Evolutionary conservation across 1,284 basidiomycete genomes (phyloP), one percentile per base, ranked within the genome.

Genomic region (Vanrija humicola): DNA sequence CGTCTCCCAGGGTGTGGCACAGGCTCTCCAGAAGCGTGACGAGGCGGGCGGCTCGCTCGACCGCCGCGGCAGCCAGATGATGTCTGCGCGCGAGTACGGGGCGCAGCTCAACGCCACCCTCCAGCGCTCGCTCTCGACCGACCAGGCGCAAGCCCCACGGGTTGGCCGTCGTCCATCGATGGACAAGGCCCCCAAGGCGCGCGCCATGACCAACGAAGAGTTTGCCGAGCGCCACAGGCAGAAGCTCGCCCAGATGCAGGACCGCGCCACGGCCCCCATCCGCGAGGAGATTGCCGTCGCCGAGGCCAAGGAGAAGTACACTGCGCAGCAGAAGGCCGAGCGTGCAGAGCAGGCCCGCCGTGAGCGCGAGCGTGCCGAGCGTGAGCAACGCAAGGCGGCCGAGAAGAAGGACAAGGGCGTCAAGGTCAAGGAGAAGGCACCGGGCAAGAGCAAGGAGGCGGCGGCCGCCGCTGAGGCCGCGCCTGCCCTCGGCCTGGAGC

Each of bases 151-250:
- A 19, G 42, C 38, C 14, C 23, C 38, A 26, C 26, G 18, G 38
- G 42, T 18, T n/a, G 42, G 38, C 14, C 48, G 44, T 18, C 56
- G 57, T 15, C 23, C 38, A 1, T 43, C 51, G 15, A 8, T 18
- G 15, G 26, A 43, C 44, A 25, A 18, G 39, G 38, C n/a, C 50
- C 50, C 18, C 47, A 43, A n/a, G 38, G 48, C 23, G 46, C 58
- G 59, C 10, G 63, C 68, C 3, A 72, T 76, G 65, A 74, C 74
- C 6, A 66, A 68, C 19, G 73, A 76, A 26, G 73, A 78, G 50
- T 66, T 78, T 6, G 63, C 66, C 1, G 68, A 69, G 9, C 66
- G 74, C n/a, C 76, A 78, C 48, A 62, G 72, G 16, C 63, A 67
- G 38, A 59, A 66, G 18, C 48, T 78, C n/a, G 64, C 64, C 2